These are phyloP conservation scores for Hygrocybe punicea DNA, from an alignment of 768 basidiomycete species.

Conservation along the genomic window DNA sequence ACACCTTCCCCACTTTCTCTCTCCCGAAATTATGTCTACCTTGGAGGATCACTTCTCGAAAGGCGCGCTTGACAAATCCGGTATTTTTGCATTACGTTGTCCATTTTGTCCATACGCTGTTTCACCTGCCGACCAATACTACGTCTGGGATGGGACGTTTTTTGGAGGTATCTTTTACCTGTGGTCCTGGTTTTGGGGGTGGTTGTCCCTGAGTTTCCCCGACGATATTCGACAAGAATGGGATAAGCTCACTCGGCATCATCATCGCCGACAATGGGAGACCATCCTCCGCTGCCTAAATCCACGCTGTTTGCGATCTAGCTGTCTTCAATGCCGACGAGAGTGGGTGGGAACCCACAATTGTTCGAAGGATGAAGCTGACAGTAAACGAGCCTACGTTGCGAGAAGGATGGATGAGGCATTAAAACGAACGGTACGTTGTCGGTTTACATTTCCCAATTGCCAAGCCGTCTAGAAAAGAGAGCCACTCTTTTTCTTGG, in stretches of 20 bases:
- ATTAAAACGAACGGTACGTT: conserved; percentile 3
- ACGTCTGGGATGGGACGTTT: neutral
- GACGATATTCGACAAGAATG: neutral
- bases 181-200: neutral
- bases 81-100: neutral
- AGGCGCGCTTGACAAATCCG: neutral
- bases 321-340: neutral
- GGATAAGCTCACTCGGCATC: neutral
- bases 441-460: neutral
- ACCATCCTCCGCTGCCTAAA: conserved; percentile 1
- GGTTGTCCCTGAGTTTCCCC: neutral
- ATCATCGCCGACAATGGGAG: neutral
- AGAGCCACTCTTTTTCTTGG: too few relatives aligned
- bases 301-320: neutral
- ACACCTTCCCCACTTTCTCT: neutral
- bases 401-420: conserved; percentile 3
- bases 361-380: neutral
- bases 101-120: conserved; percentile 5
- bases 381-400: neutral
- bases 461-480: too few relatives aligned
- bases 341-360: conserved; percentile 2
- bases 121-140: neutral
- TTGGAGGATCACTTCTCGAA: conserved; percentile 4
- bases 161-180: neutral
- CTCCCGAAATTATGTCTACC: neutral